phyloP scores from a whole-genome alignment of 306 rosid species.

The Pyrus bretschneideri region DNA sequence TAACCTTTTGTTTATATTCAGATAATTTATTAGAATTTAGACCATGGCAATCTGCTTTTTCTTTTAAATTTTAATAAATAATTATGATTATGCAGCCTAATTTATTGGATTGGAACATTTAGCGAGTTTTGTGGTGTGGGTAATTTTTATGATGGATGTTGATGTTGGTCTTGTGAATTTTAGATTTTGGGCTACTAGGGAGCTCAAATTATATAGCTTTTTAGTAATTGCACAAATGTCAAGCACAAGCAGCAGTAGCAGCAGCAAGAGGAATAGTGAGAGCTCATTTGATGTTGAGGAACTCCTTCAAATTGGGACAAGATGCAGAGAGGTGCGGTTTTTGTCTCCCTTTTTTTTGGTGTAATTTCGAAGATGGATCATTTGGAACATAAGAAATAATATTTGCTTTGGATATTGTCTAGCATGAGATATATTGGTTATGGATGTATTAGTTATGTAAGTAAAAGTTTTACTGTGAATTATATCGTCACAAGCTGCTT shows the following conservation, averaged over 20 bases:
- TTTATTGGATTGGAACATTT: neutral
- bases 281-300: slow-evolving; percentile 35
- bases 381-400: neutral
- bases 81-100: neutral
- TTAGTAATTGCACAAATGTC: slow-evolving; percentile 37
- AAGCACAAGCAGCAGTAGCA: neutral
- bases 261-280: slow-evolving; percentile 17
- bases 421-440: neutral
- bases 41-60: too few relatives aligned
- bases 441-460: neutral
- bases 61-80: too few relatives aligned
- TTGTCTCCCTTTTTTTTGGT: neutral
- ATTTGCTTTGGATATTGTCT: neutral
- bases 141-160: slow-evolving; percentile 1
- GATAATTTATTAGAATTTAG: too few relatives aligned
- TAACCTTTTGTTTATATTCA: too few relatives aligned
- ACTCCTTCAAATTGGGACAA: slow-evolving; percentile 47
- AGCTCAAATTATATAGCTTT: neutral
- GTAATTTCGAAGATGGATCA: neutral
- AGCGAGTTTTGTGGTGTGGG: neutral
- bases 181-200: neutral
- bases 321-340: slow-evolving; percentile 54
- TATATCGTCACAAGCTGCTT: neutral
- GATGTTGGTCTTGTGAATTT: neutral
- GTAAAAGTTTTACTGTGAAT: neutral